phyloP scores from a whole-genome alignment of 768 basidiomycete species.

The Hygrocybe coccinea region DNA sequence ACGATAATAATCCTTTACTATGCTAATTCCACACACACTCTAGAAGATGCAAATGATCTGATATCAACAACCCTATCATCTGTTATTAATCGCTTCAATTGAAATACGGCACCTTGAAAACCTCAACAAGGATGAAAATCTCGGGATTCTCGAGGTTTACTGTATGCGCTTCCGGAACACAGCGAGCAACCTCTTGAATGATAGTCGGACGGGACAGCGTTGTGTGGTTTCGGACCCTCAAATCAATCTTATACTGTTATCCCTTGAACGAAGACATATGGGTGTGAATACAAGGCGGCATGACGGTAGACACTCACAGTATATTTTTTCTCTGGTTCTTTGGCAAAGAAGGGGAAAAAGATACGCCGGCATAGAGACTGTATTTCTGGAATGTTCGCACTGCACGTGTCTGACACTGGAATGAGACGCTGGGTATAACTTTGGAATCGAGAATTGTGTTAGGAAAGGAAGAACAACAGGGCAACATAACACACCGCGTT shows the following conservation, averaged over 20 bases:
- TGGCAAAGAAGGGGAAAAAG: slow-evolving; percentile 49
- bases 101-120: slow-evolving; percentile 65
- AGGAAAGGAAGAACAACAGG: slow-evolving; percentile 4
- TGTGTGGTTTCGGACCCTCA: slow-evolving; percentile 72
- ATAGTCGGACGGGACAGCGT: slow-evolving; percentile 54
- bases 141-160: slow-evolving; percentile 68
- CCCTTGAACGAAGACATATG: background rate
- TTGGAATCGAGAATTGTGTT: background rate
- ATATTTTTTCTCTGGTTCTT: slow-evolving; percentile 40
- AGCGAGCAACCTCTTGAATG: slow-evolving; percentile 64
- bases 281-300: background rate
- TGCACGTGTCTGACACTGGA: slow-evolving; percentile 63
- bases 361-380: slow-evolving; percentile 52
- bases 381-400: slow-evolving; percentile 68
- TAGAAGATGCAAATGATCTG: slow-evolving; percentile 23
- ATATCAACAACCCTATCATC: background rate
- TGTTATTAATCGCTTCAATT: no score
- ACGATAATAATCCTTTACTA: slow-evolving; percentile 68
- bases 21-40: slow-evolving; percentile 72
- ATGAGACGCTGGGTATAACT: slow-evolving; percentile 70
- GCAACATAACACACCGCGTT: slow-evolving; percentile 48
- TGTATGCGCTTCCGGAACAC: slow-evolving; percentile 60
- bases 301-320: slow-evolving; percentile 35
- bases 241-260: slow-evolving; percentile 74
- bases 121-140: slow-evolving; percentile 71